These are phyloP conservation scores for Bipolaris oryzae DNA, from an alignment of 2,329 filamentous ascomycete species.

Conservation along the genomic window DNA sequence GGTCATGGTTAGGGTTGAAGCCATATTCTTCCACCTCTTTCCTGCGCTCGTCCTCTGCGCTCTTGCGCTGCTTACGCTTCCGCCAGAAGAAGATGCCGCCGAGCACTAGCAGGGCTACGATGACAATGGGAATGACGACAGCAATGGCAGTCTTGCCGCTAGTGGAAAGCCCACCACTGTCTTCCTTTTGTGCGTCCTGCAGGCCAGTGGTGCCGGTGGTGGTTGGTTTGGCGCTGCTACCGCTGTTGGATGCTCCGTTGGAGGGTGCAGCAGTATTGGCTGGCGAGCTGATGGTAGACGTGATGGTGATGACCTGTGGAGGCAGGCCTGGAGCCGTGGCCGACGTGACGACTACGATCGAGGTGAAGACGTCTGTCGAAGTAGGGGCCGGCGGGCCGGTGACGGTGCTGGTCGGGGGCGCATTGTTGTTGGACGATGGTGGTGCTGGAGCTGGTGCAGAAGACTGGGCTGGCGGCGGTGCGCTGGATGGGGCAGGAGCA, in stretches of 20 bases:
- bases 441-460: slow-evolving; percentile 12
- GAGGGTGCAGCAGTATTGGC: slow-evolving; percentile 12
- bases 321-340: slow-evolving; percentile 28
- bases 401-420: slow-evolving; percentile 23
- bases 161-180: slow-evolving; percentile 57
- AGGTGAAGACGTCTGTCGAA: slow-evolving; percentile 25
- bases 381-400: slow-evolving; percentile 34
- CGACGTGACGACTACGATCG: slow-evolving; percentile 32
- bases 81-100: slow-evolving; percentile 84
- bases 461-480: slow-evolving; percentile 14
- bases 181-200: slow-evolving; percentile 19
- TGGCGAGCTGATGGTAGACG: slow-evolving; percentile 19
- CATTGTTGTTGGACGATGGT: background rate
- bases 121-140: slow-evolving; percentile 90
- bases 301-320: slow-evolving; percentile 25
- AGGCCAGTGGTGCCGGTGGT: slow-evolving; percentile 19
- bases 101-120: slow-evolving; percentile 79
- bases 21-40: slow-evolving; percentile 98
- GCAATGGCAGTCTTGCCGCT: slow-evolving; percentile 84
- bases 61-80: slow-evolving; percentile 83
- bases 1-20: slow-evolving; percentile 97
- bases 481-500: slow-evolving; percentile 18
- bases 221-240: slow-evolving; percentile 13
- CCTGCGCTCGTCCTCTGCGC: slow-evolving; percentile 82
- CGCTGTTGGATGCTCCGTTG: slow-evolving; percentile 6